Base-by-base conservation (phyloP, 495 filamentous ascomycete genomes). In the Talaromyces ruber region DNA sequence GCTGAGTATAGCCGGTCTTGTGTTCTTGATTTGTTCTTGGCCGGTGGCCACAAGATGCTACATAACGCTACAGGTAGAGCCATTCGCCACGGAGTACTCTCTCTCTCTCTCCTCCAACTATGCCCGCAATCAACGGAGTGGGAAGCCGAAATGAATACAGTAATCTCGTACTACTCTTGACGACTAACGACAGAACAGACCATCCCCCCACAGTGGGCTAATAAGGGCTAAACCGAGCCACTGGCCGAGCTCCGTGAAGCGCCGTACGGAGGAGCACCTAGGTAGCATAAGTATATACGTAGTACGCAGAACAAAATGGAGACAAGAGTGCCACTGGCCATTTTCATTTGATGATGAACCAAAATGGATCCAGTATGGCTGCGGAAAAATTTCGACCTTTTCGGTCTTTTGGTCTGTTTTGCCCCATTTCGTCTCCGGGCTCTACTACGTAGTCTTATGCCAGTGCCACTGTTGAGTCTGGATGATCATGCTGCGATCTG, bases 171-270 rank as follows among this genome's bases (percentile, higher is more conserved):
- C 30, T 32, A 9, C 39, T 5, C 39, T 47, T 7, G 18, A 47
- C 43, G 14, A 47, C n/a, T 47, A 47, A 21, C 43, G 18, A 47
- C 43, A 39, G 34, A 39, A 39, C 34, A 39, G 34, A 39, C 12
- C 34, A 14, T 39, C 51, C 51, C 51, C 51, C 51, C 51, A 54
- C 51, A 54, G 51, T 54, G 51, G 51, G 51, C 51, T 53, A 53
- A n/a, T 24, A 53, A 53, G 51, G 55, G 30, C 55, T 58, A 58
- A 54, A 25, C 12, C 22, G 47, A 52, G 47, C 47, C 47, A 52
- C 47, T 25, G 47, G 47, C 47, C 47, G 47, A 52, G 47, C 47
- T 52, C 47, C 47, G 51, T 54, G 43, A 54, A 28, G 51, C 51
- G 51, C 51, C 51, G 26, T 25, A 54, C 43, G 43, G 43, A 47